A percentile compares a stretch with the other conserved stretches of the same genome.
Conservation (phyloP, 169 alveolate species). For the Eimeria maxima region DNA sequence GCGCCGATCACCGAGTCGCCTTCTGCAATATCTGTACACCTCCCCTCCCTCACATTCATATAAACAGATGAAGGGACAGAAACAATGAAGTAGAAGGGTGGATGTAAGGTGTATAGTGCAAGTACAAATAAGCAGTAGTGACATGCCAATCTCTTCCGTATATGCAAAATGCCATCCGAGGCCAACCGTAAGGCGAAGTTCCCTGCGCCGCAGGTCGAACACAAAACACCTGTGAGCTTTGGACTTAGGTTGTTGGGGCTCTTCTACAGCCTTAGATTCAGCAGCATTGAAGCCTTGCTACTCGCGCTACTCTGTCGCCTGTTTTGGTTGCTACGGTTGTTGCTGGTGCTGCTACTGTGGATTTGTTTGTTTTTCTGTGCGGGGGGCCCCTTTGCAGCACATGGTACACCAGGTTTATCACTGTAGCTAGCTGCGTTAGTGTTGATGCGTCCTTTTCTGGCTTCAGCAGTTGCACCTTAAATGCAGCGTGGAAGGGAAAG, state of each 20-base stretch:
- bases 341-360: too few species aligned
- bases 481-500: slow-evolving; percentile 70
- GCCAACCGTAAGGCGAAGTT: slow-evolving; percentile 73
- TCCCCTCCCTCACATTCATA: too few species aligned
- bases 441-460: too few species aligned
- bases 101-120: too few species aligned
- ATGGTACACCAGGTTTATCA: too few species aligned
- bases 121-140: background rate
- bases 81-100: too few species aligned
- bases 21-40: too few species aligned
- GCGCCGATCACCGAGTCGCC: too few species aligned
- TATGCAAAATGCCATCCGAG: slow-evolving; percentile 58
- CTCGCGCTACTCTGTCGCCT: background rate
- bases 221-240: background rate
- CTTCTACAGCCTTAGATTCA: background rate
- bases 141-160: slow-evolving; percentile 70
- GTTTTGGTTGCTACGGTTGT: too few species aligned
- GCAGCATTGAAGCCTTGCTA: background rate
- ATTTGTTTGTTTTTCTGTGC: too few species aligned
- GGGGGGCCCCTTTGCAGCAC: background rate
- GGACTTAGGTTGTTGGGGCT: background rate
- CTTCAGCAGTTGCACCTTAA: background rate
- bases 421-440: too few species aligned
- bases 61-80: too few species aligned
- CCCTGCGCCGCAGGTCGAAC: slow-evolving; percentile 7